phyloP scores from a whole-genome alignment of 495 filamentous ascomycete species.

The Penicillium turbatum region DNA sequence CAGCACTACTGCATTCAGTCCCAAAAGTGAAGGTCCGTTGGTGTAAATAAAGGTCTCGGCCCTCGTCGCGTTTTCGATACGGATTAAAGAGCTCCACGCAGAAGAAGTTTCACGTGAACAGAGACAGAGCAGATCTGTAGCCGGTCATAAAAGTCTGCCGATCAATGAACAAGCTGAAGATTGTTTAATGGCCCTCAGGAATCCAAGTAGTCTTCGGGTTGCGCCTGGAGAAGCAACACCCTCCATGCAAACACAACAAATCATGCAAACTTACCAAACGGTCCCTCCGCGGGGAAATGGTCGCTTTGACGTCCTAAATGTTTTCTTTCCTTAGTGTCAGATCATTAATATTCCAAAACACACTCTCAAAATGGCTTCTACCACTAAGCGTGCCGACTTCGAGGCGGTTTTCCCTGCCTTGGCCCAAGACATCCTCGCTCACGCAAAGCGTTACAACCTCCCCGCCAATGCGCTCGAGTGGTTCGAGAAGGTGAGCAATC shows the following conservation, averaged over 20 bases:
- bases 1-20: not conserved
- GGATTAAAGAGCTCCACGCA: not conserved
- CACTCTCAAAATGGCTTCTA: constrained; percentile 52
- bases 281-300: constrained; percentile 17
- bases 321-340: constrained; percentile 1
- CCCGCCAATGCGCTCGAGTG: constrained; percentile 79
- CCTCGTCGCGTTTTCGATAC: not conserved
- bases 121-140: not conserved
- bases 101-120: not conserved
- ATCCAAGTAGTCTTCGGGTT: not conserved
- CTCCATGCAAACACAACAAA: constrained; percentile 4
- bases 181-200: not conserved
- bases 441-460: constrained; percentile 74
- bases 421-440: constrained; percentile 68
- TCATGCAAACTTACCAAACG: constrained; percentile 25
- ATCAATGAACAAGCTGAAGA: not conserved
- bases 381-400: constrained; percentile 74
- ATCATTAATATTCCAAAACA: constrained; percentile 1
- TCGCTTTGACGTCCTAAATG: not conserved
- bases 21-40: not conserved
- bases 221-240: constrained; percentile 1
- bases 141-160: too few species aligned
- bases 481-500: constrained; percentile 67
- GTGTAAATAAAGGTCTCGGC: constrained; percentile 5
- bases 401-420: constrained; percentile 81